Percentiles rank a stretch among this genome's conserved stretches.
Evolutionary conservation across 1,284 basidiomycete genomes (phyloP).

Genomic region (Gastroboletus turbinatus): DNA sequence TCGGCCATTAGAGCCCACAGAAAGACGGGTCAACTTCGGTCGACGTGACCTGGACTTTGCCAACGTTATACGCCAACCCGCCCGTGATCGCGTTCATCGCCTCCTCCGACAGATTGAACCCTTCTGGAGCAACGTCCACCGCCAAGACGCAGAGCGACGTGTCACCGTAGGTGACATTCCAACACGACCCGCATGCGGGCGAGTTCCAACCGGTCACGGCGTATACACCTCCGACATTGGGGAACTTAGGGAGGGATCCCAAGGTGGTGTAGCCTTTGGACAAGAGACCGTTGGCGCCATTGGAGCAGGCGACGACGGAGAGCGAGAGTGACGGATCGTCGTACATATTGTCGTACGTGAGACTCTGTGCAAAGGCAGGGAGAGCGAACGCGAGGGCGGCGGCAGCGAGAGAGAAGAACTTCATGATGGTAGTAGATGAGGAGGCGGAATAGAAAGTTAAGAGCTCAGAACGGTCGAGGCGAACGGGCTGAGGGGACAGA

Average conservation of each 20-base stretch:
- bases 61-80: constrained; percentile 28
- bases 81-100: constrained; percentile 39
- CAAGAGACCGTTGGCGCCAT: constrained; percentile 42
- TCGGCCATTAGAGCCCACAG: constrained; percentile 22
- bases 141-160: constrained; percentile 28
- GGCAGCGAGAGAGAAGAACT: constrained; percentile 16
- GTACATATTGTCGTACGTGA: constrained; percentile 40
- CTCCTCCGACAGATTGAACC: constrained; percentile 37
- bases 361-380: constrained; percentile 15
- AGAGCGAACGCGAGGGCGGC: constrained; percentile 17
- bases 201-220: constrained; percentile 37
- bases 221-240: constrained; percentile 49
- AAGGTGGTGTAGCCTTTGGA: constrained; percentile 47
- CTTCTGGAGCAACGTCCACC: constrained; percentile 32
- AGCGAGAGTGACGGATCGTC: constrained; percentile 38
- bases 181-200: constrained; percentile 37
- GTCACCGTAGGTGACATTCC: constrained; percentile 27
- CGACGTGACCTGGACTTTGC: constrained; percentile 24
- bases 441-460: neutral
- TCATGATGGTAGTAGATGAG: constrained; percentile 19
- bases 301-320: constrained; percentile 46
- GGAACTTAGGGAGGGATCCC: constrained; percentile 47
- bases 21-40: constrained; percentile 24
- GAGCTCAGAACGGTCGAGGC: neutral
- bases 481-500: neutral